phyloP scores from a whole-genome alignment of 176 grass and related monocot genomes.

The Hyparrhenia diplandra region DNA sequence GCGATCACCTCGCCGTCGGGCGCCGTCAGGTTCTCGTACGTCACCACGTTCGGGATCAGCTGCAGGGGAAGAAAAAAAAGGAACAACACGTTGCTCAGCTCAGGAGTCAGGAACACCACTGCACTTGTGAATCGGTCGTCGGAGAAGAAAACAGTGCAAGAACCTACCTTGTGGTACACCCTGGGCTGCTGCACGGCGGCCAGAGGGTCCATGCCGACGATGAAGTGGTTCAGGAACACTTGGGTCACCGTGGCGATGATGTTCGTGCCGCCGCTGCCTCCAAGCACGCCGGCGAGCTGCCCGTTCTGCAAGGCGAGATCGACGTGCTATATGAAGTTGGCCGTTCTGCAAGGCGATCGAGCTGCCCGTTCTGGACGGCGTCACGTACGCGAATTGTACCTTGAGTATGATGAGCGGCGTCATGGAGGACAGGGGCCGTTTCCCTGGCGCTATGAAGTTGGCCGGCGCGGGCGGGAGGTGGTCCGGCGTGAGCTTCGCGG shows the following conservation, averaged over 20 bases:
- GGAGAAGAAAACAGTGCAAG: no score
- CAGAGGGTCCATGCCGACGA: constrained; percentile 70
- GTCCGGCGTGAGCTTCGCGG: constrained; percentile 42
- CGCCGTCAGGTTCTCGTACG: constrained; percentile 65
- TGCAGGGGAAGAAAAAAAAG: background rate
- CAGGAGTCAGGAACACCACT: no score
- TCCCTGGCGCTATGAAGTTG: constrained; percentile 73
- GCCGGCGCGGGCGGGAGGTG: constrained; percentile 74
- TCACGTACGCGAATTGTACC: background rate
- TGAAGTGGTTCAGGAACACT: constrained; percentile 86
- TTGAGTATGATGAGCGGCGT: constrained; percentile 68
- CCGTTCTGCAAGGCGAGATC: no score
- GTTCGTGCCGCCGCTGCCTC: constrained; percentile 67
- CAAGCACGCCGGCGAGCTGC: constrained; percentile 70
- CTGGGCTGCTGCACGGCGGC: constrained; percentile 67
- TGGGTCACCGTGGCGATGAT: constrained; percentile 64
- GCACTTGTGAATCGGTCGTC: no score
- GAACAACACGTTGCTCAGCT: background rate
- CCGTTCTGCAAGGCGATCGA: no score
- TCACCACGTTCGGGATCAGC: constrained; percentile 77
- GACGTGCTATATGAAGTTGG: no score
- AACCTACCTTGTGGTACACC: constrained; percentile 66
- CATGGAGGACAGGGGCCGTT: constrained; percentile 85
- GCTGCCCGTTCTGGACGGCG: no score
- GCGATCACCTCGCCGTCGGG: constrained; percentile 53